Evolutionary conservation across 495 filamentous ascomycete genomes (phyloP), one percentile per base, ranked within the genome.

Genomic region (Durotheca rogersii): DNA sequence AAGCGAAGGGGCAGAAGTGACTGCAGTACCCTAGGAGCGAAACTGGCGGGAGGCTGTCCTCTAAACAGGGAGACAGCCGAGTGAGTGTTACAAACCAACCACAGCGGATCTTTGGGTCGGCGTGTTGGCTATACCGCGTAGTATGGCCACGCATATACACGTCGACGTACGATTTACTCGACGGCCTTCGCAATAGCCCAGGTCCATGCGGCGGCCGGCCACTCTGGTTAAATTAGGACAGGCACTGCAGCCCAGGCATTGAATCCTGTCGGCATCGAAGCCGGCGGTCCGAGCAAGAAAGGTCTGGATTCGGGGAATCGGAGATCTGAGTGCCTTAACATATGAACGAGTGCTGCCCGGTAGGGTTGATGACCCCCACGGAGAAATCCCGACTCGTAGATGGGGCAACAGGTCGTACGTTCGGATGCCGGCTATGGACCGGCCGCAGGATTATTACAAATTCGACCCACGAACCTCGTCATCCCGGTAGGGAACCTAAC

Each of bases 331-430:
- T 41, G 17, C 20, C 16, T 39, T 45, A 41, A 45, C 18, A 45
- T 17, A 20, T 6, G 40, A 12, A 25, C 21, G 39, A 33, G 21
- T 16, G 10, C 9, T 39, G 39, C n/a, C n/a, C n/a, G 44, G 17
- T 45, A 59, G 18, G 56, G 56, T 30, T 42, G 6, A 23, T 53
- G 50, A 53, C 56, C 56, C 50, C 56, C 56, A 59, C 49, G 49
- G 32, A 17, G 33, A 16, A 9, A 27, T 27, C 23, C 4, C 9
- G 23, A 27, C 23, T 27, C 23, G 23, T 27, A 16, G 18, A 10
- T 23, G 45, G 51, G 16, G 32, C 25, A 36, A 32, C 20, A 53
- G 17, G 31, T 36, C 49, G 50, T 16, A 29, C 36, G 32, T 17
- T 34, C 47, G 39, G 42, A 12, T 47, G 45, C 41, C 15, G 31